Base-by-base conservation (phyloP, 2,329 filamentous ascomycete genomes). In the Penicillium freii region DNA sequence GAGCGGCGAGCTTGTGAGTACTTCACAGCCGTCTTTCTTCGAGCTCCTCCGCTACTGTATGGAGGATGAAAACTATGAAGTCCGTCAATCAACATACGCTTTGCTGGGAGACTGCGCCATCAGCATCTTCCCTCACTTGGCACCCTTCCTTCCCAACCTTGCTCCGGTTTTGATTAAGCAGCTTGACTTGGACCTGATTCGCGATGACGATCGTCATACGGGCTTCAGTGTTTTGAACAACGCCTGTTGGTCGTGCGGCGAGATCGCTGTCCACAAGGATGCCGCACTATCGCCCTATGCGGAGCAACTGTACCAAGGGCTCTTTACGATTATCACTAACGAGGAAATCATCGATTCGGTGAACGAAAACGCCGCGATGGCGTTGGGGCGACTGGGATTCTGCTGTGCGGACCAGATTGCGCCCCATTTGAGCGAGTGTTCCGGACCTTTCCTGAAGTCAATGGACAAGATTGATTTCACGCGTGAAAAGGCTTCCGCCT, bases 221-320 rank as follows among this genome's bases (percentile, higher is more conserved):
- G 88, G 87, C 15, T 97, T 96, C 73, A 91, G 92, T 59, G 92
- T 97, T 31, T 87, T 97, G 58, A 99, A 97, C 82, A 99, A 99
- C 71, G 93, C 94, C 23, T 97, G 93, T 78, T 99, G 94, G 94
- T 95, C 92, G 7, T 87, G 87, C 25, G 94, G 94, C 42, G 94
- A 99, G 78, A 94, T 97, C 60, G 86, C 92, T 17, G 87, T 96
- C 74, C 87, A 91, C 71, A 85, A 87, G 64, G 85, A 87, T 60
- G 79, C 81, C 31, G 85, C 83, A 53, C 90, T 97, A 85, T 82
- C 82, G 1, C 88, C 88, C 1, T 96, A 89, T 71, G 84, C 92
- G 10, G 86, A 90, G 23, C 84, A 89, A 60, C 79, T 99, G 17
- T 86, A 96, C 57, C 83, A 88, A 60, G 86, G 89, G 39, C 85